Evolutionary conservation across 345 rosid genomes (phyloP), one percentile per base, ranked within the genome.

Genomic region (Hypericum androsaemum): DNA sequence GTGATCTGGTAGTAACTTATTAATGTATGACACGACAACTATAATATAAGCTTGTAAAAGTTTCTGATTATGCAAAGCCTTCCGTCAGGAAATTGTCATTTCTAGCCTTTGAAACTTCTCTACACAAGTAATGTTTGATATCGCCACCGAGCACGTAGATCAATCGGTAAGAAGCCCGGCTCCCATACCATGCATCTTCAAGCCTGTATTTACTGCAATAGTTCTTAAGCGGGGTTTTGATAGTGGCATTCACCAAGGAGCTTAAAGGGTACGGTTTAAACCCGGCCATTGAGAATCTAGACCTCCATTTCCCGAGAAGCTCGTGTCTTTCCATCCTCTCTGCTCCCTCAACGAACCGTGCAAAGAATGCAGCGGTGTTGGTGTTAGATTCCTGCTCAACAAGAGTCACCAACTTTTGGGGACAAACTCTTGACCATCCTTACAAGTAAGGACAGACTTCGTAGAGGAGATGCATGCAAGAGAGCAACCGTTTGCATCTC

Each of bases 301-400:
- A 75, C 65, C 74, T 83, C 97, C 95, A 89, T 66, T 89, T 89
- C 44, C 94, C 88, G 3, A 83, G 77, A 48, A 86, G 82, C 64
- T 89, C 95, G 13, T 79, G 97, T 40, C 97, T 65, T 55, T 80
- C 88, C 4, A 89, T 80, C 66, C 97, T 81, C 73, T 89, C 97
- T 0, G 63, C 60, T 54, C 94, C 97, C 73, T 86, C 95, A 0
- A 73, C 64, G 73, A 89, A 89, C 66, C 95, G 71, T 0, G 89
- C 83, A 61, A 83, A 63, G 77, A 85, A 86, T 52, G 94, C 79
- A 45, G 95, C 81, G 8, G 92, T 89, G 61, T 89, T 89, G 0
- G 89, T 89, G 65, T 89, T 89, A 7, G 95, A 86, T 66, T 89
- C 95, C 71, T 83, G 94, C 77, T 85, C 95, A 41, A 86, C 92